Percentiles rank a stretch among this genome's conserved stretches.
Conservation (phyloP, 2,329 filamentous ascomycete genomes). For the Teratosphaeriaceae sp. region DNA sequence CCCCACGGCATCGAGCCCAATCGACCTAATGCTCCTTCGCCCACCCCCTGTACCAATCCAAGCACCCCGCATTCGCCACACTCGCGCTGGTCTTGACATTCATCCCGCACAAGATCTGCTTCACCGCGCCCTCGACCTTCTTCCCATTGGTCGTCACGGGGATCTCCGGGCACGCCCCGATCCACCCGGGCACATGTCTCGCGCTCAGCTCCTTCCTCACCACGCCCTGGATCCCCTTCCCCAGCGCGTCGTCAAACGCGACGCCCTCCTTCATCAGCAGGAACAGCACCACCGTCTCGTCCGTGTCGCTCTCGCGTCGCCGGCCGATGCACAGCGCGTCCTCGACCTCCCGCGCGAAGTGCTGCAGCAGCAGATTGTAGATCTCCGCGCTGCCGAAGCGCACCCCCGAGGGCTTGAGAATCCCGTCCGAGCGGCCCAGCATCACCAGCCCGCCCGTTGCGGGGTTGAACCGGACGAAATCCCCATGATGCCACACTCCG, state of each 20-base stretch:
- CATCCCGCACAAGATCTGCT: constrained; percentile 87
- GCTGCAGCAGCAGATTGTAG: constrained; percentile 83
- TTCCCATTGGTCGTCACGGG: constrained; percentile 93
- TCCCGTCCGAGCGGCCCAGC: constrained; percentile 87
- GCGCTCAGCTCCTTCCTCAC: constrained; percentile 76
- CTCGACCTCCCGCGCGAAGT: constrained; percentile 70
- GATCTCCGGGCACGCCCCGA: constrained; percentile 79
- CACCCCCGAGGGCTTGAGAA: constrained; percentile 86
- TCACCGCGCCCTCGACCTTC: constrained; percentile 95
- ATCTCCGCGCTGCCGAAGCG: constrained; percentile 93
- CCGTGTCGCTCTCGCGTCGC: constrained; percentile 60
- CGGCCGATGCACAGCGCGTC: constrained; percentile 86
- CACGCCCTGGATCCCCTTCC: constrained; percentile 55
- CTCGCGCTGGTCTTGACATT: constrained; percentile 84
- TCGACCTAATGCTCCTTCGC: constrained; percentile 47
- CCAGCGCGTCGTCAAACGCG: constrained; percentile 54
- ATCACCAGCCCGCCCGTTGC: constrained; percentile 74
- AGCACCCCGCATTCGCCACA: constrained; percentile 82
- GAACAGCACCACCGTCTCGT: constrained; percentile 86
- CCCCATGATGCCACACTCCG: constrained; percentile 84
- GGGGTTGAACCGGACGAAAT: constrained; percentile 72
- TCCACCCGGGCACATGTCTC: constrained; percentile 77
- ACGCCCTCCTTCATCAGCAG: constrained; percentile 63
- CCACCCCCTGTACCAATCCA: constrained; percentile 87
- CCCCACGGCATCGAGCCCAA: too few relatives aligned